Evolutionary conservation across 176 grass and related monocot genomes (phyloP).

Genomic region (Oryza nivara): DNA sequence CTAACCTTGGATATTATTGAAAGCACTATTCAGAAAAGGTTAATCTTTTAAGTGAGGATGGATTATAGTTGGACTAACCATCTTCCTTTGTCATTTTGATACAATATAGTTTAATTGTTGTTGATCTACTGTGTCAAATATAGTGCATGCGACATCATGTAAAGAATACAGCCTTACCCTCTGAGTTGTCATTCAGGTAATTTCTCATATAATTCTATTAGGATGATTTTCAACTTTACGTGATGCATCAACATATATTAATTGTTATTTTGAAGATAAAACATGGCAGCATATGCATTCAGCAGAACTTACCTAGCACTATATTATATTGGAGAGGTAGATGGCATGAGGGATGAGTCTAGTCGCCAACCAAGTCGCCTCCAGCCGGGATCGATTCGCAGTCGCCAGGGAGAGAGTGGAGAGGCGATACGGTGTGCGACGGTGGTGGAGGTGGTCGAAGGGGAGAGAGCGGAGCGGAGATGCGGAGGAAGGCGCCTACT

Average conservation of each 20-base stretch:
- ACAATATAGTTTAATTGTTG: background rate
- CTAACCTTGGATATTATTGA: background rate
- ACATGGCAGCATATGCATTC: too few relatives aligned
- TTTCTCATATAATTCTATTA: background rate
- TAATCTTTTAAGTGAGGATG: slow-evolving; percentile 7
- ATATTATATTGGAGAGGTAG: too few relatives aligned
- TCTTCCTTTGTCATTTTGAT: background rate
- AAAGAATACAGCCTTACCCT: slow-evolving; percentile 4
- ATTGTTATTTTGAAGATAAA: too few relatives aligned
- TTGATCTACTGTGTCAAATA: slow-evolving; percentile 31
- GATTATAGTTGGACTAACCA: background rate
- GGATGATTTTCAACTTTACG: slow-evolving; percentile 6
- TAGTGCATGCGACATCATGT: background rate
- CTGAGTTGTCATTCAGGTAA: slow-evolving; percentile 21
- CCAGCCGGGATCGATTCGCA: too few relatives aligned
- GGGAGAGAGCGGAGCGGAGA: too few relatives aligned
- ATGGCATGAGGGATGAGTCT: too few relatives aligned
- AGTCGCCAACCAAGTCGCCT: too few relatives aligned
- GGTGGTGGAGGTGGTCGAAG: too few relatives aligned
- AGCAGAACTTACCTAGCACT: too few relatives aligned
- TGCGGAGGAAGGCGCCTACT: too few relatives aligned
- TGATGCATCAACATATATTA: background rate
- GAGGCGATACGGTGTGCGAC: too few relatives aligned
- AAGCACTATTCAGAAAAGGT: background rate
- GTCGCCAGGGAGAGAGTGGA: too few relatives aligned